Conservation (phyloP, 1,284 basidiomycete species). For the Vanrija humicola region DNA sequence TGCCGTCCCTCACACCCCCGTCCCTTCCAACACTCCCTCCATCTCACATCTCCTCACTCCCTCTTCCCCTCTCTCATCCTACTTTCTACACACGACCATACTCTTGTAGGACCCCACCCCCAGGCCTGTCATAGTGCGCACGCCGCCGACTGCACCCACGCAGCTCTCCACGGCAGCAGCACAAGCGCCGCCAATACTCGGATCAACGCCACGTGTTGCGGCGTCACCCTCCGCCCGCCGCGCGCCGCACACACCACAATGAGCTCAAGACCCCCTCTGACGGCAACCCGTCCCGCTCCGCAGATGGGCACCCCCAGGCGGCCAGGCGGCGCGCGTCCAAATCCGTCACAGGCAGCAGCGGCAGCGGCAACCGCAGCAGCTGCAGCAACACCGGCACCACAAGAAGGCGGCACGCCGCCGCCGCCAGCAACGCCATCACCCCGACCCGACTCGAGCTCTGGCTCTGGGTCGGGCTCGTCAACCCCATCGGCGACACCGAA, state of each 20-base stretch:
- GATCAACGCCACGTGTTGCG: neutral
- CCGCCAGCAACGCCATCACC: neutral
- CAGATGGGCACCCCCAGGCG: conserved; percentile 11
- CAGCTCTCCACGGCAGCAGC: neutral
- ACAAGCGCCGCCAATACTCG: neutral
- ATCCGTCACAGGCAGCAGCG: conserved; percentile 7
- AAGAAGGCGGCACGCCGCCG: too few species aligned
- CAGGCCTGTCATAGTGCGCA: neutral
- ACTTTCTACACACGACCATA: too few species aligned
- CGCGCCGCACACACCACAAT: neutral
- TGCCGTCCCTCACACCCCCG: neutral
- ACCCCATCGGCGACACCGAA: conserved; percentile 14
- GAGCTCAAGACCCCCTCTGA: neutral
- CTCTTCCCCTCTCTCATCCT: neutral
- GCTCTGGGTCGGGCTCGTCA: conserved; percentile 9
- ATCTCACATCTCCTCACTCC: neutral
- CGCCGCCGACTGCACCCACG: neutral
- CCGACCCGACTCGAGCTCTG: neutral
- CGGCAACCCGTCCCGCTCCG: neutral
- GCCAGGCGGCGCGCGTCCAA: conserved; percentile 18
- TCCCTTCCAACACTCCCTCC: neutral
- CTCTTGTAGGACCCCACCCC: neutral
- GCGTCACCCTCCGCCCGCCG: neutral
- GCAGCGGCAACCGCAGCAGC: too few species aligned
- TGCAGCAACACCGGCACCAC: too few species aligned